A percentile compares a stretch with the other conserved stretches of the same genome.
These are phyloP conservation scores for Thamnidium elegans DNA, from an alignment of 192 early-diverging fungal genomes.

Conservation along the genomic window DNA sequence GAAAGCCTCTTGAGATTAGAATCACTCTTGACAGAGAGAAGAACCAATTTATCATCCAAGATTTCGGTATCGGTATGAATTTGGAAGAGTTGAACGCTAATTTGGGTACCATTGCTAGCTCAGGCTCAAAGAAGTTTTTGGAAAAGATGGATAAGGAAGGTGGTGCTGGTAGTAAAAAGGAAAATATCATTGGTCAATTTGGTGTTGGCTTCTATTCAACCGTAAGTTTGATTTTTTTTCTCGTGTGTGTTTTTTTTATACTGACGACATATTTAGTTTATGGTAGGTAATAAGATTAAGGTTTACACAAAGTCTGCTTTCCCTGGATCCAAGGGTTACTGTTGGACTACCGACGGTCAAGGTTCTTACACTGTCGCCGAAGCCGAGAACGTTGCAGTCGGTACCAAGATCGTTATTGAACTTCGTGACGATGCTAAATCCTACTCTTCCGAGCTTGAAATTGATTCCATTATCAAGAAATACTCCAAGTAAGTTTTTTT, in stretches of 20 bases:
- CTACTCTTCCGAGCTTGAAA: slow-evolving; percentile 44
- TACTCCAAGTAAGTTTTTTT: slow-evolving; percentile 51
- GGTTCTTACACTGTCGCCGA: slow-evolving; percentile 75
- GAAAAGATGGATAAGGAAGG: slow-evolving; percentile 48
- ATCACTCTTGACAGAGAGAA: slow-evolving; percentile 52
- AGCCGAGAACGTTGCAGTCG: slow-evolving; percentile 74
- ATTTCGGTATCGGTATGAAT: slow-evolving; percentile 83
- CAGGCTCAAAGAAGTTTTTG: slow-evolving; percentile 80
- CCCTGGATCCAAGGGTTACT: slow-evolving; percentile 62
- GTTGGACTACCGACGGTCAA: slow-evolving; percentile 77
- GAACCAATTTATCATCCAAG: slow-evolving; percentile 58
- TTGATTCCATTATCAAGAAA: slow-evolving; percentile 62
- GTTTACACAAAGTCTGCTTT: slow-evolving; percentile 68
- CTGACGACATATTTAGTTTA: slow-evolving; percentile 45
- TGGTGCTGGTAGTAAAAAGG: slow-evolving; percentile 40
- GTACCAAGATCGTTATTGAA: slow-evolving; percentile 80
- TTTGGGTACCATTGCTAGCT: slow-evolving; percentile 83
- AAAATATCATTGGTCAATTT: slow-evolving; percentile 84
- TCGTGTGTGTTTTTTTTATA: not conserved
- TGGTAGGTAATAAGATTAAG: slow-evolving; percentile 77
- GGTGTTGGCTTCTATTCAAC: slow-evolving; percentile 72
- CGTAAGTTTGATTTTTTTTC: slow-evolving; percentile 12
- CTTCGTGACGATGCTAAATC: slow-evolving; percentile 70
- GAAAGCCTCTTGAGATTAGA: slow-evolving; percentile 57
- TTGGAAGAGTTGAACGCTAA: slow-evolving; percentile 70